Conservation (phyloP, 139 green algal genomes). For the Ostreobium quekettii region DNA sequence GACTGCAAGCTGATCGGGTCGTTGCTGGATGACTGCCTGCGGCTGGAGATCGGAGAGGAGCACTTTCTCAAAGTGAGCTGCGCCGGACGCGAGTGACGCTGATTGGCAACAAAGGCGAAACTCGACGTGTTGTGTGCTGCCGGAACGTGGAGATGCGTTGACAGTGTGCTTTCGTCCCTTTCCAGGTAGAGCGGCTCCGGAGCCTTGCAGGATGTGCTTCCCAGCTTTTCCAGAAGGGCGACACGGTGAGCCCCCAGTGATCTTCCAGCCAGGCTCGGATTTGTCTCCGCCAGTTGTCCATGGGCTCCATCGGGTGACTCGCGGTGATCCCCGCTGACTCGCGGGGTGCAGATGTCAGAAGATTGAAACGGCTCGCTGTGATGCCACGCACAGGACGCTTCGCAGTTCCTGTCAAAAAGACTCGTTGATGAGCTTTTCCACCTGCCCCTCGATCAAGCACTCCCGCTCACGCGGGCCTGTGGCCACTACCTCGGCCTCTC, state of each 20-base stretch:
- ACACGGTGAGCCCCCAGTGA: constrained; percentile 32
- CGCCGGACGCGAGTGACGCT: too few species aligned
- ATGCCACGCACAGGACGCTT: constrained; percentile 39
- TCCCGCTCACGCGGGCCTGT: constrained; percentile 70
- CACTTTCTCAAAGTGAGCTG: constrained; percentile 61
- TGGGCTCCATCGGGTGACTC: too few species aligned
- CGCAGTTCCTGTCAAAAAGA: constrained; percentile 40
- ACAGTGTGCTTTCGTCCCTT: background rate
- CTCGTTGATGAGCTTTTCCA: constrained; percentile 69
- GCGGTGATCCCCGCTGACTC: too few species aligned
- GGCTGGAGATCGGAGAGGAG: constrained; percentile 67
- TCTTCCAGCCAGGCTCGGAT: too few species aligned
- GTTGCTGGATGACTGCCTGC: constrained; percentile 74
- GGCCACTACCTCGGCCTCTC: constrained; percentile 79
- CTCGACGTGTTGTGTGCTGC: too few species aligned
- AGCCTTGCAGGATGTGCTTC: constrained; percentile 48
- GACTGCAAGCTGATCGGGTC: constrained; percentile 74
- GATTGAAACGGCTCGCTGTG: too few species aligned
- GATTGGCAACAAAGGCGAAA: too few species aligned
- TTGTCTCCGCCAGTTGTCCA: too few species aligned
- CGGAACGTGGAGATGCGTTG: too few species aligned
- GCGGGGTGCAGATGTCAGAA: too few species aligned
- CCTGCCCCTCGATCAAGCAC: constrained; percentile 70
- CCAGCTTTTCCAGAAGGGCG: constrained; percentile 40
- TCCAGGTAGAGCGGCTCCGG: constrained; percentile 52